Evolutionary conservation across 768 basidiomycete genomes (phyloP).

Genomic region (Porphyrellus cyaneotinctus): DNA sequence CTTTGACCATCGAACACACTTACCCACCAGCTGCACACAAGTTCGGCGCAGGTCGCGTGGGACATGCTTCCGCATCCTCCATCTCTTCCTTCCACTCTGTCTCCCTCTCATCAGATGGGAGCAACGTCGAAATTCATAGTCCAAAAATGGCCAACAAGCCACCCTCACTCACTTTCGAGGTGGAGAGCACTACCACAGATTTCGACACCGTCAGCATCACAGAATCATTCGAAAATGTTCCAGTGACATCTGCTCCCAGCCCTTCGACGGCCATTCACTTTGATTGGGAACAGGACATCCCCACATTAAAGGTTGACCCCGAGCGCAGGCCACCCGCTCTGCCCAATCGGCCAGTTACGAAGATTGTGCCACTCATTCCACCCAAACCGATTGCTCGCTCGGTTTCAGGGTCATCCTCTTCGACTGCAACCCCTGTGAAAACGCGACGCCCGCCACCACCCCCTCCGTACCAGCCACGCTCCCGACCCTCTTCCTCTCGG

Average conservation of each 20-base stretch:
- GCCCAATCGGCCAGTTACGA: constrained; percentile 41
- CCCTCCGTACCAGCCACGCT: constrained; percentile 18
- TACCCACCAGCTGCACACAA: constrained; percentile 45
- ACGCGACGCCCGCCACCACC: constrained; percentile 40
- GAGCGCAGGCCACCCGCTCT: constrained; percentile 41
- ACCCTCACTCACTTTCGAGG: constrained; percentile 47
- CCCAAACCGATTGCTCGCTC: constrained; percentile 32
- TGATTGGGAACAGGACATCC: constrained; percentile 50
- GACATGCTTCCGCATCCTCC: constrained; percentile 63
- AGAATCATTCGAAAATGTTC: constrained; percentile 72
- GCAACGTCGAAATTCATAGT: constrained; percentile 21
- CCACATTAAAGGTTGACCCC: constrained; percentile 28
- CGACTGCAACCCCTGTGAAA: constrained; percentile 34
- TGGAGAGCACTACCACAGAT: constrained; percentile 35
- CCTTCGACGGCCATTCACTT: constrained; percentile 45
- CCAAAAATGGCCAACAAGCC: constrained; percentile 29
- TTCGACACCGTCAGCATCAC: constrained; percentile 54
- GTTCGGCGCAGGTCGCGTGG: constrained; percentile 32
- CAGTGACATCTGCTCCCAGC: constrained; percentile 49
- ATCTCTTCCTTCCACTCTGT: constrained; percentile 83
- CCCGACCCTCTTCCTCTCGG: constrained; percentile 34
- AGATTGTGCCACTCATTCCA: constrained; percentile 17
- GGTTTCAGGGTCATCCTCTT: constrained; percentile 34
- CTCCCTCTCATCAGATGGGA: constrained; percentile 66
- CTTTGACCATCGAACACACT: constrained; percentile 55